Base-by-base conservation (phyloP, 2,329 filamentous ascomycete genomes). In the Ceratocystiopsis sp. region DNA sequence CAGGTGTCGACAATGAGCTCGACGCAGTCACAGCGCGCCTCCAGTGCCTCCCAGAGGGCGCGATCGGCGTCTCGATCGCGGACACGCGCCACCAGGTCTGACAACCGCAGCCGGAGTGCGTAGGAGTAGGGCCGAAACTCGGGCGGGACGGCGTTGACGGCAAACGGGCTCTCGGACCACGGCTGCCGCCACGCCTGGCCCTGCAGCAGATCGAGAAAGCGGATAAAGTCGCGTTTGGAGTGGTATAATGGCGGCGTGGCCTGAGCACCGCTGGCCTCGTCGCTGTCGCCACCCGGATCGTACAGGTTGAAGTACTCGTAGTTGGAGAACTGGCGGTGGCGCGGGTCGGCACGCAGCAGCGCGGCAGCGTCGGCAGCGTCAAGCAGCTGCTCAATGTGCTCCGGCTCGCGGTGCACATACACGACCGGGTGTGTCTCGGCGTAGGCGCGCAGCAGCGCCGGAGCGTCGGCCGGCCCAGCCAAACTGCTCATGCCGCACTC, bases 301-400 rank as follows among this genome's bases (percentile, higher is more conserved):
- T 75, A 69, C 13, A 80, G 62, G 51, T 83, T 84, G 61, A 73
- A 83, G 54, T 80, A 84, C 53, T 84, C 80, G 43, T 80, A 65
- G 49, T 82, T 84, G 12, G 78, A 76, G 56, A 75, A 80, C 7
- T 64, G 62, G 43, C 77, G 67, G 50, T 80, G 72, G 33, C 71
- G 67, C 32, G 65, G 62, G 42, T 71, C 68, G 19, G 66, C 68
- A 29, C 64, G 61, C 3, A 81, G 61, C 35, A 80, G 66, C 43
- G 71, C 69, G 44, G 69, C 63, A 12, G 77, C 67, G 37, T 71
- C 67, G 8, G 67, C 61, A 2, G 63, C 59, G 39, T 67, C 65
- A 18, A 82, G 61, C 42, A 80, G 69, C 2, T 64, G 63, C 47
- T 73, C 67, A 29, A 84, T 69, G 45, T 75, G 73, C 46, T 72